Conservation (phyloP, 352 stramenopile species). For the Pythium brachiatum region DNA sequence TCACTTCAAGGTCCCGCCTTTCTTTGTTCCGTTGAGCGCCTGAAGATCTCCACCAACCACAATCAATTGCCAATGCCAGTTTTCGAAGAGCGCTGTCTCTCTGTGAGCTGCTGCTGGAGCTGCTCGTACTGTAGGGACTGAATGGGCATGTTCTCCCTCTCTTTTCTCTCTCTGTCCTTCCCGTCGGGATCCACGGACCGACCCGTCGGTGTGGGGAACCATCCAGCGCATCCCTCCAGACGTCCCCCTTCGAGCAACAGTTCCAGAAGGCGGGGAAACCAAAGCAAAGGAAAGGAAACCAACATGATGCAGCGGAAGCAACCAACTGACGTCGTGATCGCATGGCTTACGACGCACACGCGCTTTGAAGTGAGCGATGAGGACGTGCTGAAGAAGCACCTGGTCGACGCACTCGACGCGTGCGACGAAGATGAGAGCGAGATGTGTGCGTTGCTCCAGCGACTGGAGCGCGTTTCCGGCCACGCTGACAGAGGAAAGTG, state of each 20-base stretch:
- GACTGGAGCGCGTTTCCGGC: background rate
- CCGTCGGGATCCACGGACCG: background rate
- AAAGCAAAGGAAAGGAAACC: background rate
- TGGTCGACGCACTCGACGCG: background rate
- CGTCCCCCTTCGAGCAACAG: background rate
- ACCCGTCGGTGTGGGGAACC: background rate
- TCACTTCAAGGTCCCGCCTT: background rate
- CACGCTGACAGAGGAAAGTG: slow-evolving; percentile 3
- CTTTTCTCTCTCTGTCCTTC: background rate
- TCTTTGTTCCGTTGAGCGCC: background rate
- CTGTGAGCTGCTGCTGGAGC: too few species aligned
- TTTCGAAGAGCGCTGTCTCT: background rate
- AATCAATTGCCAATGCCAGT: background rate
- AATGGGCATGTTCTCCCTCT: background rate
- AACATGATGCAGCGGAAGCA: background rate
- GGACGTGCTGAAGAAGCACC: background rate
- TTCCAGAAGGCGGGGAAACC: background rate
- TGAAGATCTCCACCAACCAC: background rate
- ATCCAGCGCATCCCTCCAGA: background rate
- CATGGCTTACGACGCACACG: slow-evolving; percentile 7
- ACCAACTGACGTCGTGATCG: slow-evolving; percentile 5
- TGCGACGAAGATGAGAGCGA: slow-evolving; percentile 7
- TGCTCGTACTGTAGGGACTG: too few species aligned
- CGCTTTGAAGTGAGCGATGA: background rate
- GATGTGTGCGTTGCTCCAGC: slow-evolving; percentile 7